phyloP scores from a whole-genome alignment of 2,329 filamentous ascomycete genomes.

The Purpureocillium lavendulum region DNA sequence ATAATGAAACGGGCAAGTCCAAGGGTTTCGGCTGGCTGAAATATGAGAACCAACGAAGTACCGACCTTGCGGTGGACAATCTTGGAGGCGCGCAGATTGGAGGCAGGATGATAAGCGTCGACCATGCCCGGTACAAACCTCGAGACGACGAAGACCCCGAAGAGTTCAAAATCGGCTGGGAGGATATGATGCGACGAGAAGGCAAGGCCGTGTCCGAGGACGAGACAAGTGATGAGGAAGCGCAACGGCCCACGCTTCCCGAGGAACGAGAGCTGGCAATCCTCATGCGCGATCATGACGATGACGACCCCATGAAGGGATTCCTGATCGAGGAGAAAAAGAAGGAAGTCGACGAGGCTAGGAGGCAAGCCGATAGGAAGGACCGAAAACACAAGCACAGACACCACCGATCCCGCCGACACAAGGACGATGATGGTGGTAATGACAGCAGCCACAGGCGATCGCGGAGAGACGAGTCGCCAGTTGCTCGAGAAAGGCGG shows the following conservation, averaged over 20 bases:
- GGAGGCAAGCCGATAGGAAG: constrained; percentile 40
- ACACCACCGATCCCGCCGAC: constrained; percentile 35
- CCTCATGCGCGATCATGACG: constrained; percentile 73
- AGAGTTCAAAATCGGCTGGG: constrained; percentile 50
- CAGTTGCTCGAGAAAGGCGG: constrained; percentile 16
- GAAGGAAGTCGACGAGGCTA: constrained; percentile 70
- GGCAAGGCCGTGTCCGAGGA: constrained; percentile 34
- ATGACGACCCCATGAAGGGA: constrained; percentile 95
- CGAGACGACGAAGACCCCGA: constrained; percentile 68
- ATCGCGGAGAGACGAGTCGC: constrained; percentile 29
- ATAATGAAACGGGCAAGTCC: constrained; percentile 94
- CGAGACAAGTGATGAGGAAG: constrained; percentile 37
- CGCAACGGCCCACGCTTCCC: constrained; percentile 56
- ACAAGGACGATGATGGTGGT: constrained; percentile 16
- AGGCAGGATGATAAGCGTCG: constrained; percentile 74
- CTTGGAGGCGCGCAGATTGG: constrained; percentile 77
- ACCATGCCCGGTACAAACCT: constrained; percentile 86
- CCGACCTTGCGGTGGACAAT: constrained; percentile 93
- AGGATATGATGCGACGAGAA: constrained; percentile 47
- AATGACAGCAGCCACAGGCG: constrained; percentile 20
- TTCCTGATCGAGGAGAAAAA: constrained; percentile 87
- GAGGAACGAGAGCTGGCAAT: constrained; percentile 75
- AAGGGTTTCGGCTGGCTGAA: constrained; percentile 94
- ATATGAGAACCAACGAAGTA: constrained; percentile 95
- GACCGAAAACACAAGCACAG: constrained; percentile 38